Evolutionary conservation across 805 yeast species (phyloP), one percentile per base, ranked within the genome.

Genomic region (Peterozyma xylosa): DNA sequence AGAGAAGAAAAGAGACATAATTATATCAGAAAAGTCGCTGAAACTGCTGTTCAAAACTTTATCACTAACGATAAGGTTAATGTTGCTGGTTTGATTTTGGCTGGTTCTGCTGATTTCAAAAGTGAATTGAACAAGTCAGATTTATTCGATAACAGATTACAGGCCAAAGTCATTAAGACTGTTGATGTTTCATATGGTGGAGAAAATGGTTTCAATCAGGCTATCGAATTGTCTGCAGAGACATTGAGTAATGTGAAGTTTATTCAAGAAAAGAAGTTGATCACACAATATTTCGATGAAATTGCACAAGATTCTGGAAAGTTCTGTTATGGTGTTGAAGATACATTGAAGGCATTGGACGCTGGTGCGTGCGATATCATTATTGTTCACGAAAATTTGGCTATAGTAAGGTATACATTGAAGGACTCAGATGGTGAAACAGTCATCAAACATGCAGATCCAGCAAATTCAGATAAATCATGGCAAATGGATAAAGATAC

Each of bases 1-100:
- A 86, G 99, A 78, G 99, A 93, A 57, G 99, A 93, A 70, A 93
- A 93, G 67, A 88, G 99, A 74, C 99, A 93, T 68, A 93, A 93
- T 66, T 93, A 93, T 70, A 95, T 93, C 49, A 80, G 99, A 70
- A 93, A 93, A 62, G 99, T 93, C 39, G 96, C 98, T 41, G 99
- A 93, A 72, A 91, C 81, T 42, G 98, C 99, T 6, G 98, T 93
- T 33, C 99, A 93, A 67, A 87, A 87, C 70, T 93, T 93, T 68
- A 89, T 93, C 55, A 80, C 96, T n/a, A 77, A 74, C 58, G 99
- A 93, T 68, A 93, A 91, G 68, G 93, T 88, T 49, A 90, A 85
- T 60, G 96, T 88, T 47, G 84, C 86, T 54, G 99, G 99, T 48
- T 74, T 93, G 57, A 91, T 93, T 53, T 76, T 93, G 59, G 99